Percentiles rank a stretch among this genome's conserved stretches.
Conservation (phyloP, 257 asterid genomes). For the Mentha longifolia region DNA sequence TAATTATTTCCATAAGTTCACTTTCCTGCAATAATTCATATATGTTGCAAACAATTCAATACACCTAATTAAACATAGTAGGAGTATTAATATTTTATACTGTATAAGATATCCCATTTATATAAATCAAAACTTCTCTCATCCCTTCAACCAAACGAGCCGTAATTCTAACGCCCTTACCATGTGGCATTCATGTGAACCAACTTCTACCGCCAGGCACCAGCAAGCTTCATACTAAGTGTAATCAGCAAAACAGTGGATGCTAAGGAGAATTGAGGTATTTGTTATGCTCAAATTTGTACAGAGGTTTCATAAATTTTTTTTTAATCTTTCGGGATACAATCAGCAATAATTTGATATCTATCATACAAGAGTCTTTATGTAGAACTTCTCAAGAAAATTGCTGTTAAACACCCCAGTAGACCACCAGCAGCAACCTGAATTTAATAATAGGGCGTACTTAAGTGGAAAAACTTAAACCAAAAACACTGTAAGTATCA, state of each 20-base stretch:
- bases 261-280: neutral
- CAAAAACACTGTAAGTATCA: neutral
- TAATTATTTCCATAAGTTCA: too few species aligned
- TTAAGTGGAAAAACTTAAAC: neutral
- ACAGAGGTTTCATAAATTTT: neutral
- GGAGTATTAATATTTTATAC: too few species aligned
- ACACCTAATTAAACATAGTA: too few species aligned
- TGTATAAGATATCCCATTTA: too few species aligned
- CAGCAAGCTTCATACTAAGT: too few species aligned
- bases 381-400: slow-evolving; percentile 48
- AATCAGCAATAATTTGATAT: neutral
- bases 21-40: too few species aligned
- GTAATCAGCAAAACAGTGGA: neutral
- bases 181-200: too few species aligned
- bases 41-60: too few species aligned
- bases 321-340: neutral
- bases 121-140: too few species aligned
- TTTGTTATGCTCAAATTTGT: neutral
- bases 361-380: neutral
- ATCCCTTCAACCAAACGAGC: too few species aligned
- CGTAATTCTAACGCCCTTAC: too few species aligned
- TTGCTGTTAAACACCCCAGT: slow-evolving; percentile 61
- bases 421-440: slow-evolving; percentile 79
- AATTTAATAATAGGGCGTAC: neutral
- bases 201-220: too few species aligned